A percentile compares a stretch with the other conserved stretches of the same genome.
Evolutionary conservation across 1,284 basidiomycete species (phyloP).

Genomic region (Ustilago bromivora): DNA sequence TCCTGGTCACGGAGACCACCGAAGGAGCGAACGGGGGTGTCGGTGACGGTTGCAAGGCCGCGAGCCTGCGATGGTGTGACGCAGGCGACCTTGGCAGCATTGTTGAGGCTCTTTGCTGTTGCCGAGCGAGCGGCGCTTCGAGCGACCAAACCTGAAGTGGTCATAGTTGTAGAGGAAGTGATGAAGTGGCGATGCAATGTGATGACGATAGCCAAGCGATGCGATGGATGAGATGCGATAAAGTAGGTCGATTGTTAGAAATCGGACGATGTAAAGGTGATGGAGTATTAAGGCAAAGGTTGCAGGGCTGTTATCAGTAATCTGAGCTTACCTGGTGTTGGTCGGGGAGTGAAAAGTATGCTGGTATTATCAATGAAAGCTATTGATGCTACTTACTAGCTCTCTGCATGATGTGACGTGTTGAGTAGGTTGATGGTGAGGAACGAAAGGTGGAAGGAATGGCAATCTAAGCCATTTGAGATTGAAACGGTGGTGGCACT

Average conservation of each 20-base stretch:
- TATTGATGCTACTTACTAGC: conserved; percentile 31
- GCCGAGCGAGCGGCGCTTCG: conserved; percentile 54
- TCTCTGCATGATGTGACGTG: conserved; percentile 47
- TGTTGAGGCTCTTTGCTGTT: conserved; percentile 41
- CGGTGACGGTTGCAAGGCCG: conserved; percentile 66
- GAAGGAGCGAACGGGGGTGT: conserved; percentile 63
- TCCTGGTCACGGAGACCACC: conserved; percentile 69
- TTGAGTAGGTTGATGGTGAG: conserved; percentile 27
- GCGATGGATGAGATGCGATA: not conserved
- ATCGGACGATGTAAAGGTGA: not conserved
- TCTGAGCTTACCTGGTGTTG: not conserved
- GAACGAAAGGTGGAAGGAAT: not conserved
- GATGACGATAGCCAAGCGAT: not conserved
- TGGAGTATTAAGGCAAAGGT: not conserved
- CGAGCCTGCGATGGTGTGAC: conserved; percentile 53
- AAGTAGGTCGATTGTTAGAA: not conserved
- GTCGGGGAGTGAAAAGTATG: no score
- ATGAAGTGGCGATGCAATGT: not conserved
- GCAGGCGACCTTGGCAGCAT: conserved; percentile 47
- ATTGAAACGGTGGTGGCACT: conserved; percentile 26
- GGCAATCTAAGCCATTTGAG: conserved; percentile 23
- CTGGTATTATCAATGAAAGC: not conserved
- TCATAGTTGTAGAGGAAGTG: not conserved
- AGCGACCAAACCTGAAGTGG: conserved; percentile 44
- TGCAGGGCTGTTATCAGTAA: conserved; percentile 8